Percentiles rank a stretch among this genome's conserved stretches.
phyloP scores from a whole-genome alignment of 495 filamentous ascomycete genomes.

The Xylaria acuta region DNA sequence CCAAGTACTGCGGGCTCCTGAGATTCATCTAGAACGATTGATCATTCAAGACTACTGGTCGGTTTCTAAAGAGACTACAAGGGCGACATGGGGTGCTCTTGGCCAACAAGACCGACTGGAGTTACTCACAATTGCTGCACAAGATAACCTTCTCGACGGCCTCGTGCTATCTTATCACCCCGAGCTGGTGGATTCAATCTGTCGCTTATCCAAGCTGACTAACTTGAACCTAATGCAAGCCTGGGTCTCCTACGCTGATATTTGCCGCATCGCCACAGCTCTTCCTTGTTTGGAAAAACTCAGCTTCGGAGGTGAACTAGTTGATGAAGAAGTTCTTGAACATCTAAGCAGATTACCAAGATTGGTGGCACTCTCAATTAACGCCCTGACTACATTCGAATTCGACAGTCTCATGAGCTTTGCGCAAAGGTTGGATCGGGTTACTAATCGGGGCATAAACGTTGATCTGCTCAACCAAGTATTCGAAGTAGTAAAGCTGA shows the following conservation, averaged over 20 bases:
- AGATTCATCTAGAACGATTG: slow-evolving; percentile 38
- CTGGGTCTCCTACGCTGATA: slow-evolving; percentile 26
- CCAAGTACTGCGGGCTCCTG: slow-evolving; percentile 50
- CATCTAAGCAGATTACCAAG: slow-evolving; percentile 45
- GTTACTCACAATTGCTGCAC: slow-evolving; percentile 52
- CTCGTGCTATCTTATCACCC: slow-evolving; percentile 44
- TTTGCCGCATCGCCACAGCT: slow-evolving; percentile 31
- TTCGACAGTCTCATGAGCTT: slow-evolving; percentile 53
- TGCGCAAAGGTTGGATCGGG: slow-evolving; percentile 48
- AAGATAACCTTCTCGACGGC: slow-evolving; percentile 49
- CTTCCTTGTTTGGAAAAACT: slow-evolving; percentile 62
- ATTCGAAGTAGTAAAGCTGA: slow-evolving; percentile 32
- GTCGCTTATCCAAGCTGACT: slow-evolving; percentile 41
- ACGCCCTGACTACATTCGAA: slow-evolving; percentile 56
- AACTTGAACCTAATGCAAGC: slow-evolving; percentile 39
- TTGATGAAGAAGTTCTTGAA: slow-evolving; percentile 56
- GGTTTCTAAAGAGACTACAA: slow-evolving; percentile 1
- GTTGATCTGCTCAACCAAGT: slow-evolving; percentile 40
- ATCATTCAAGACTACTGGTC: slow-evolving; percentile 28
- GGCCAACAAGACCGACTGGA: slow-evolving; percentile 35
- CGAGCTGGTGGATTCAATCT: slow-evolving; percentile 58
- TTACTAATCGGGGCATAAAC: slow-evolving; percentile 39
- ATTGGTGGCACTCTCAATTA: slow-evolving; percentile 56
- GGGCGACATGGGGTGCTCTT: slow-evolving; percentile 30
- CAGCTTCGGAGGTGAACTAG: slow-evolving; percentile 60